Evolutionary conservation across 208 protist genomes (phyloP).

Genomic region (Trypanosoma cruzi): DNA sequence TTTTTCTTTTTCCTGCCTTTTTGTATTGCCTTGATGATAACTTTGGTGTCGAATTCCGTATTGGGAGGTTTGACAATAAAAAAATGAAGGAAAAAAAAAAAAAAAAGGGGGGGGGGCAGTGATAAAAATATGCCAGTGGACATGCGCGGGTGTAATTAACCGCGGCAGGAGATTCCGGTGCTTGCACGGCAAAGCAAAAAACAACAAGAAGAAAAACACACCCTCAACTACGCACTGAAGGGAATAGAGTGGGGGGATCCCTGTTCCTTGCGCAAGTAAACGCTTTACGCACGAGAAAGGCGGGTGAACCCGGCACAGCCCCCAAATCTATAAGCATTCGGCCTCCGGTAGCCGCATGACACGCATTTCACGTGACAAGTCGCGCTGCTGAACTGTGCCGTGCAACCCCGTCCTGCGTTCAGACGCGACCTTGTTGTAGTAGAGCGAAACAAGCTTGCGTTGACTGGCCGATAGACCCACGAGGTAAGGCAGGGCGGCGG

Average conservation of each 20-base stretch:
- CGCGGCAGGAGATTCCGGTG: neutral
- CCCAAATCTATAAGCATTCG: constrained; percentile 8
- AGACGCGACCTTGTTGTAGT: constrained; percentile 34
- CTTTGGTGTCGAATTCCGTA: neutral
- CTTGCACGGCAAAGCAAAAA: neutral
- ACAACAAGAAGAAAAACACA: neutral
- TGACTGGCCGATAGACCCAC: constrained; percentile 40
- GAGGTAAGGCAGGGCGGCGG: constrained; percentile 44
- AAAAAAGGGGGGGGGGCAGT: neutral
- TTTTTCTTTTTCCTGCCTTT: constrained; percentile 8
- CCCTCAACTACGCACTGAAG: neutral
- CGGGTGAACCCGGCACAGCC: neutral
- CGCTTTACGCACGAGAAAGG: neutral
- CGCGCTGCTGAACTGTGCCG: constrained; percentile 4
- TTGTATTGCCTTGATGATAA: constrained; percentile 16
- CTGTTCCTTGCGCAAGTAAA: neutral
- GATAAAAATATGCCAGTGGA: too few species aligned
- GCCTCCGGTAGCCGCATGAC: constrained; percentile 23
- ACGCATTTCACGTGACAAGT: constrained; percentile 40
- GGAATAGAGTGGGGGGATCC: constrained; percentile 10
- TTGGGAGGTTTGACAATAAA: neutral
- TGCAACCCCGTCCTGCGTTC: constrained; percentile 2
- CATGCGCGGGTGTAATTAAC: too few species aligned
- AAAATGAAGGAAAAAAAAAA: neutral
- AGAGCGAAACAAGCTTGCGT: constrained; percentile 58